Evolutionary conservation across 805 yeast genomes (phyloP).

Genomic region (Pichia deserticola): DNA sequence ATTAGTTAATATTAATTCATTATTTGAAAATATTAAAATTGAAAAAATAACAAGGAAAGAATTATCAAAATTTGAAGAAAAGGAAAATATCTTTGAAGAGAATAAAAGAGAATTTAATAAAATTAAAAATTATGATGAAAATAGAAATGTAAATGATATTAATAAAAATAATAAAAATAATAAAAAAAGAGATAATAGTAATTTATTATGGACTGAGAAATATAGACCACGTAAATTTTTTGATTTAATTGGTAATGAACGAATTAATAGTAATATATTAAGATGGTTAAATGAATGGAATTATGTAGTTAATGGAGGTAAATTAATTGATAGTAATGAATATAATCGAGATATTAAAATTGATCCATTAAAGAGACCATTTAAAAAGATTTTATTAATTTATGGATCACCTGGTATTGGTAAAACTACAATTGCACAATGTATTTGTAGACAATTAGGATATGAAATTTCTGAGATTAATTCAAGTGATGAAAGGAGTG

Average conservation of each 20-base stretch:
- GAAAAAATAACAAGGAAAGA: slow-evolving; percentile 16
- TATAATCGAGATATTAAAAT: slow-evolving; percentile 7
- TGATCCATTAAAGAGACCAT: slow-evolving; percentile 55
- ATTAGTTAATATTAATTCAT: slow-evolving; percentile 17
- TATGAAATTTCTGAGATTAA: slow-evolving; percentile 77
- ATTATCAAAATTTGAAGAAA: background rate
- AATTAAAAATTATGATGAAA: slow-evolving; percentile 1
- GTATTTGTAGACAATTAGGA: slow-evolving; percentile 74
- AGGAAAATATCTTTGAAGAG: slow-evolving; percentile 5
- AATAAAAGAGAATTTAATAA: slow-evolving; percentile 9
- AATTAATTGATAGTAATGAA: slow-evolving; percentile 3
- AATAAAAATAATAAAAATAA: background rate
- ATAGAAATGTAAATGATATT: too few species aligned
- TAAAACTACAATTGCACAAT: slow-evolving; percentile 82
- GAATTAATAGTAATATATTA: slow-evolving; percentile 49
- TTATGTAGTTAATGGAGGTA: slow-evolving; percentile 34
- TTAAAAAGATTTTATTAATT: slow-evolving; percentile 56
- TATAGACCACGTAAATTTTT: slow-evolving; percentile 59
- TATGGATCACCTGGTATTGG: slow-evolving; percentile 96
- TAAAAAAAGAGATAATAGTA: background rate
- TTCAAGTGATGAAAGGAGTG: slow-evolving; percentile 75
- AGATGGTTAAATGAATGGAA: slow-evolving; percentile 68
- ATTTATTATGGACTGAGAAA: slow-evolving; percentile 48
- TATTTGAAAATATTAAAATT: slow-evolving; percentile 19
- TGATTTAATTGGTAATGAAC: slow-evolving; percentile 65